Evolutionary conservation across 1,284 basidiomycete species (phyloP), one percentile per base, ranked within the genome.

Genomic region (Rhizoctonia solani): DNA sequence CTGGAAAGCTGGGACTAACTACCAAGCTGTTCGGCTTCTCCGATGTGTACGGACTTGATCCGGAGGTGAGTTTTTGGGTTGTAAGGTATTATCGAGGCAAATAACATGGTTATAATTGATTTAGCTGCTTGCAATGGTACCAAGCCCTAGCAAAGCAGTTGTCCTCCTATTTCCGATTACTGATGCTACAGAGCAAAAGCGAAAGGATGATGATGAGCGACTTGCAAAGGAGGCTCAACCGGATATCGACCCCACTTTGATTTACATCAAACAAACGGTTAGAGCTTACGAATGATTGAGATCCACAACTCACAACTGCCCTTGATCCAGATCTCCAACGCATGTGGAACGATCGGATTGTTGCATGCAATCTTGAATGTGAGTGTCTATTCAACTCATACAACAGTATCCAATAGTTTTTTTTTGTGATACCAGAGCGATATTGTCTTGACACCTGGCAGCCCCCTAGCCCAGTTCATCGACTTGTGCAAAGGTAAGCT

Each of bases 331-430:
- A 93, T 95, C 69, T 77, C 82, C 1, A 95, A 95, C 74, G 93
- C 93, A 0, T 95, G 93, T 73, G 93, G 93, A 1, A 94, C 93
- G 0, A 94, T 95, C 73, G 93, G 88, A 0, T 79, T 96, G 6
- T 79, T 96, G 13, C 93, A 96, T 74, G 85, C 90, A 3, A 74
- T 93, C 52, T 83, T 83, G 19, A 93, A 93, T 73, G 87, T 89
- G 69, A 71, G 85, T 75, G 49, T 70, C 23, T 27, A 8, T 53
- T 8, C 32, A 34, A 4, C 32, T 34, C 32, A 6, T 9, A 21
- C 54, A 16, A 2, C 19, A 13, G 41, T 44, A 27, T 32, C 50
- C 42, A 39, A 55, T 39, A 27, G 8, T 23, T 27, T 30, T 9
- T 25, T 50, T 23, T 58, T 14, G 3, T 1, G 41, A 13, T 21